Base-by-base conservation (phyloP, 108 stramenopile genomes). In the Stephanodiscus minutulus region DNA sequence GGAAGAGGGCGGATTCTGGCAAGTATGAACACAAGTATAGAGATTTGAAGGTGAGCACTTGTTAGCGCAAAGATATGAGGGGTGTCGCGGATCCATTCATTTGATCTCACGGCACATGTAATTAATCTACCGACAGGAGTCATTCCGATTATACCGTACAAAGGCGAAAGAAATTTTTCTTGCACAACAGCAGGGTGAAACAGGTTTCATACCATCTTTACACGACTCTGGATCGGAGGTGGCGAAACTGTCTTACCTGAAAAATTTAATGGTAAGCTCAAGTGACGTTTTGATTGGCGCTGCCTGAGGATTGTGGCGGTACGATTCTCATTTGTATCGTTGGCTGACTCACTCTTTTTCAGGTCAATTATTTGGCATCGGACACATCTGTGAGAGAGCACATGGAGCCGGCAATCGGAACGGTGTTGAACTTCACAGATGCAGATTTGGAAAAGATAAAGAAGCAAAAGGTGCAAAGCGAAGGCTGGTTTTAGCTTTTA, bases 151-250 rank as follows among this genome's bases (percentile, higher is more conserved):
- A 17, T 96, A 96, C 73, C 83, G 95, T 13, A 93, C 91, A 69
- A 93, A 92, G 78, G 95, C 95, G 15, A 96, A 96, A 81, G 92
- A 93, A 77, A 91, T 96, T 58, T 96, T 96, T 54, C 88, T 91
- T 58, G 85, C 91, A 3, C 90, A 91, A 66, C 87, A 89, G 59
- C 77, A 72, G 31, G 87, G 88, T 13, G 86, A 82, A 52, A 80
- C 63, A 1, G 75, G 72, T 1, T 82, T 78, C 33, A 73, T 82
- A 58, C 73, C 73, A 58, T 76, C 65, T 43, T 46, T 82, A n/a
- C 36, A 77, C 44, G 82, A 82, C 68, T 56, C 48, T 44, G 64
- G 72, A 25, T 70, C 84, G 5, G 88, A 85, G 53, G 86, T 83
- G 21, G 88, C 91, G 46, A 95, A 90, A 66, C 47, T 95, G 31